Evolutionary conservation across 140 eudicot species (phyloP), one percentile per base, ranked within the genome.

Genomic region (Cichorium intybus): DNA sequence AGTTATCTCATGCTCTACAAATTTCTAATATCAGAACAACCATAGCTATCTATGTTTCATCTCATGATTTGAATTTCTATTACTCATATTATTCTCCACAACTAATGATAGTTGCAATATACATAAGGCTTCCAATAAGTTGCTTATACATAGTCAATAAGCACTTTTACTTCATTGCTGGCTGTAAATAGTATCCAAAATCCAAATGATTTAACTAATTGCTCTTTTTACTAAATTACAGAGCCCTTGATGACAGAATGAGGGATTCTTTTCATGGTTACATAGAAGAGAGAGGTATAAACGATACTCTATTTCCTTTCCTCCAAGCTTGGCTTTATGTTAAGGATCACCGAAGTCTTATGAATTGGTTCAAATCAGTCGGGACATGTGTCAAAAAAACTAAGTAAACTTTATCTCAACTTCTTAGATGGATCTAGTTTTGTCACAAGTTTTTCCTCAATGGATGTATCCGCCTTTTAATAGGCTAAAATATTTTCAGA

Each of bases 311-410:
- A 23, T 92, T 92, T 47, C 96, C 95, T 33, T 92, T 88, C 70
- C 80, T 92, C 62, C 98, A 85, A 84, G 96, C 96, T 41, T 92
- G 98, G 98, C 95, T 92, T 47, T 92, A 92, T 26, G 96, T 92
- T 52, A 92, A 92, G 79, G 96, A 92, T 73, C 98, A 85, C 51
- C 77, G 84, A 35, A 71, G 80, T 81, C 96, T 92, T 74, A 56
- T 85, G 87, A 86, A 75, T 21, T 92, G 96, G 95, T 92, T 85
- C 78, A 88, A 84, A 75, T 60, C 93, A n/a, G 80, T 88, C 8
- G 96, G 92, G 51, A 48, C 70, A 17, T 75, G 80, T 35, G 78
- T 92, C 60, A 72, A 70, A 35, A 76, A 66, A 6, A 60, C 56
- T 68, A 74, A 64, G 71, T 74, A 78, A 72, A 66, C 77, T 64